phyloP scores from a whole-genome alignment of 805 yeast species.

The Schwanniomyces vanrijiae region DNA sequence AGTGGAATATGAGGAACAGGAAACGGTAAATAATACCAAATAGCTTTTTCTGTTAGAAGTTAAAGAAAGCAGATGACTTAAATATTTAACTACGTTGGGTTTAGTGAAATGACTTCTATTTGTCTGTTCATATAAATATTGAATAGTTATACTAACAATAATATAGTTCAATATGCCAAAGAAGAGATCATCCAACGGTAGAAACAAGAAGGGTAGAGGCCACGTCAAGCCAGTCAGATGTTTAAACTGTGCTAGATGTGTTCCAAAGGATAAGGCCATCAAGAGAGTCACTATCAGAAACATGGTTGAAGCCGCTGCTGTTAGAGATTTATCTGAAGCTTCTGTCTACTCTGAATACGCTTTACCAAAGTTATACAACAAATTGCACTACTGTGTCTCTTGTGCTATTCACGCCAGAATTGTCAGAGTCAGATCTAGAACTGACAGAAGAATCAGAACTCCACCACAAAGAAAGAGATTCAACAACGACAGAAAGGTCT shows the following conservation, averaged over 20 bases:
- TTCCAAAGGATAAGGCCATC: slow-evolving; percentile 99
- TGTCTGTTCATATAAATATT: not conserved
- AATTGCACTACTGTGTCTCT: slow-evolving; percentile 99
- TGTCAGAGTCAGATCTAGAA: slow-evolving; percentile 99
- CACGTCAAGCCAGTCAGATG: slow-evolving; percentile 99
- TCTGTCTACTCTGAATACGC: slow-evolving; percentile 99
- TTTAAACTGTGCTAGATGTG: slow-evolving; percentile 99
- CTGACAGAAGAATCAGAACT: slow-evolving; percentile 97
- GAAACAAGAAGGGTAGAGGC: slow-evolving; percentile 99
- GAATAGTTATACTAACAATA: slow-evolving; percentile 21
- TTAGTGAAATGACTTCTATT: not conserved
- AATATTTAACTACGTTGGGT: too few relatives aligned
- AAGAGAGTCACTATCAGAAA: slow-evolving; percentile 99
- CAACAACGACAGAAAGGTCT: slow-evolving; percentile 93
- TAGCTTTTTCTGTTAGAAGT: too few relatives aligned
- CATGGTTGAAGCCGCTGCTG: slow-evolving; percentile 99
- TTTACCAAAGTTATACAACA: slow-evolving; percentile 99
- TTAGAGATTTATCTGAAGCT: slow-evolving; percentile 99
- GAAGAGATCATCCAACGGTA: slow-evolving; percentile 99
- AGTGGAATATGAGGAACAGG: too few relatives aligned
- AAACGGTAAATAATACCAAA: too few relatives aligned
- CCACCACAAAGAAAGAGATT: slow-evolving; percentile 99
- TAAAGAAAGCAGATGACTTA: too few relatives aligned
- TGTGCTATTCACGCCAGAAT: slow-evolving; percentile 99
- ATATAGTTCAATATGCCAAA: slow-evolving; percentile 80